Evolutionary conservation across 1,284 basidiomycete species (phyloP).

Genomic region (Ustilago cynodontis): DNA sequence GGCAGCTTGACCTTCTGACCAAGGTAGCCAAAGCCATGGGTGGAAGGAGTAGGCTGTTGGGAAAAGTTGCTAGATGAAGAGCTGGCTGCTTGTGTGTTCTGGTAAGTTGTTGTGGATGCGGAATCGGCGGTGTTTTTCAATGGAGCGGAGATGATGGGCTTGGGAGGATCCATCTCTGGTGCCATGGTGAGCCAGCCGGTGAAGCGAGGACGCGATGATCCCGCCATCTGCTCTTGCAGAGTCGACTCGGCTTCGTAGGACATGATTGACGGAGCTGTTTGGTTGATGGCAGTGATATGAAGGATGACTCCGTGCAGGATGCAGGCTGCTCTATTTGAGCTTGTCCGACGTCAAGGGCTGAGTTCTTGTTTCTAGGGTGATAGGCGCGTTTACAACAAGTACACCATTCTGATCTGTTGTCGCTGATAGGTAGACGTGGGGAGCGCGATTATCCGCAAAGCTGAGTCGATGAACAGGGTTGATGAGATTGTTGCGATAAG

Average conservation of each 20-base stretch:
- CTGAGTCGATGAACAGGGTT: background rate
- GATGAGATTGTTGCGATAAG: background rate
- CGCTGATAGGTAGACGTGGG: background rate
- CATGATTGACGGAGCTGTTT: conserved; percentile 11
- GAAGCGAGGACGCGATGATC: conserved; percentile 46
- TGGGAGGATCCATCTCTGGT: conserved; percentile 38
- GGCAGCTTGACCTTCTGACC: conserved; percentile 34
- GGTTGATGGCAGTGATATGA: background rate
- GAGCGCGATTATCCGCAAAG: background rate
- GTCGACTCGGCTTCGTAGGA: conserved; percentile 23
- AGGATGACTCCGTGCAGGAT: background rate
- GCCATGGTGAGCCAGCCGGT: conserved; percentile 64
- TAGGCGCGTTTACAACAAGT: background rate
- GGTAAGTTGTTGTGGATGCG: conserved; percentile 3
- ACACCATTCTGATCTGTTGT: background rate
- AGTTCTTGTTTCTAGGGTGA: too few species aligned
- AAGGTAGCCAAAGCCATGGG: conserved; percentile 36
- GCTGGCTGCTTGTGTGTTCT: conserved; percentile 8
- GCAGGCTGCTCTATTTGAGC: background rate
- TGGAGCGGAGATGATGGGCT: conserved; percentile 4
- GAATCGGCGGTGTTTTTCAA: background rate
- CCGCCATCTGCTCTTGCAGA: conserved; percentile 42
- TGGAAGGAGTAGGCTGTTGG: conserved; percentile 26
- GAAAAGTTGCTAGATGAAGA: conserved; percentile 8
- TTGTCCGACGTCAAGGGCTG: background rate